Conservation (phyloP, 805 yeast species). For the Kuraishia borneana region DNA sequence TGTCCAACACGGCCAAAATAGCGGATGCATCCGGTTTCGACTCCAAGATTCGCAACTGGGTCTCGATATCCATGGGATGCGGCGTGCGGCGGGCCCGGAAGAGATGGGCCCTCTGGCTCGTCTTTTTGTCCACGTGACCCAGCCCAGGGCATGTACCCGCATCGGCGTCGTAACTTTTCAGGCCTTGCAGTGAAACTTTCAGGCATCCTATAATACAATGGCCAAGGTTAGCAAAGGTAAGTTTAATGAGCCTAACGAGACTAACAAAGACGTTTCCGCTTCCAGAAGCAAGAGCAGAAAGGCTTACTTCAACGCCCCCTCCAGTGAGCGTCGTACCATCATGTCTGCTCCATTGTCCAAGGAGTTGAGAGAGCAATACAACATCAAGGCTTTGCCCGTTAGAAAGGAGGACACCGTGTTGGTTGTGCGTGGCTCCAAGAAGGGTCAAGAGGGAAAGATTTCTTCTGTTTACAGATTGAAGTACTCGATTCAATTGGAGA, state of each 20-base stretch:
- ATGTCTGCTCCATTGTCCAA: constrained; percentile 98
- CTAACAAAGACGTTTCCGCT: constrained; percentile 58
- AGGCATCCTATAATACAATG: too few relatives aligned
- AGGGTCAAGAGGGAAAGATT: constrained; percentile 98
- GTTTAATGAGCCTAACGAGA: constrained; percentile 7
- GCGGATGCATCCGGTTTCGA: too few relatives aligned
- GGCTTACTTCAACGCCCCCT: constrained; percentile 98
- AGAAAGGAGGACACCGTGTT: constrained; percentile 95
- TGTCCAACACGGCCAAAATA: too few relatives aligned
- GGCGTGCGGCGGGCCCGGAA: too few relatives aligned
- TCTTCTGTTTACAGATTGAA: constrained; percentile 98
- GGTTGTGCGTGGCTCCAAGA: constrained; percentile 97
- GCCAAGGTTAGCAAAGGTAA: constrained; percentile 58
- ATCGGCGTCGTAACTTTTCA: too few relatives aligned
- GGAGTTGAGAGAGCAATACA: constrained; percentile 97
- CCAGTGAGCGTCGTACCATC: constrained; percentile 87
- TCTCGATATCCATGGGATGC: too few relatives aligned
- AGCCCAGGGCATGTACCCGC: too few relatives aligned
- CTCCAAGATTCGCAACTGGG: too few relatives aligned
- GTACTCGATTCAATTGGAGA: constrained; percentile 92
- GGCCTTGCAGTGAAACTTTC: too few relatives aligned
- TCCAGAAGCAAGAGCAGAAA: constrained; percentile 99
- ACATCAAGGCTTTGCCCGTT: constrained; percentile 90
- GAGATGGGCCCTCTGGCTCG: too few relatives aligned
- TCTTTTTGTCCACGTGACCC: too few relatives aligned